These are phyloP conservation scores for Neurospora sp. DNA, from an alignment of 495 filamentous ascomycete genomes.

Conservation along the genomic window DNA sequence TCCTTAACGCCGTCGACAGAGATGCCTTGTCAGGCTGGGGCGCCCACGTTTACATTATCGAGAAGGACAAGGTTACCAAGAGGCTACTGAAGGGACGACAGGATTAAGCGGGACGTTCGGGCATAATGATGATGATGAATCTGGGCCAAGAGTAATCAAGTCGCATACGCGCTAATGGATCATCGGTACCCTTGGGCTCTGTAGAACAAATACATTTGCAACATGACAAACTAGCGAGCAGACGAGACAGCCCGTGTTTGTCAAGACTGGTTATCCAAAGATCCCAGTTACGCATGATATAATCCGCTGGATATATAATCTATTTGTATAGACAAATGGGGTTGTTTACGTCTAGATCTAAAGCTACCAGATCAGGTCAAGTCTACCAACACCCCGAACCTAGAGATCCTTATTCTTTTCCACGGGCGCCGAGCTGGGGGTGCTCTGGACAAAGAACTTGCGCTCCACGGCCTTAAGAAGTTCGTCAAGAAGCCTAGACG, in stretches of 20 bases:
- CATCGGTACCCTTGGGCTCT: not conserved
- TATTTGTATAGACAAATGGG: not conserved
- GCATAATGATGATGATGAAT: not conserved
- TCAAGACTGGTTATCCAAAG: not conserved
- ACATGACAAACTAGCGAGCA: not conserved
- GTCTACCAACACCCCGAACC: not conserved
- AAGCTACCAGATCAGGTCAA: not conserved
- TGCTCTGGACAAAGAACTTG: constrained; percentile 39
- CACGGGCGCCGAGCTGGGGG: constrained; percentile 14
- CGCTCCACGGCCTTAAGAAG: constrained; percentile 75
- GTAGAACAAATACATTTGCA: not conserved
- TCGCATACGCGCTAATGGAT: not conserved
- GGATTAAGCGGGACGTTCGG: constrained; percentile 30
- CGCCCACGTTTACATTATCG: constrained; percentile 96
- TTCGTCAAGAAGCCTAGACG: constrained; percentile 74
- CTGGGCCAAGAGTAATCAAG: not conserved
- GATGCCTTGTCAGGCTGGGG: constrained; percentile 97
- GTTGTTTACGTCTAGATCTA: not conserved
- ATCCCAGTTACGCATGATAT: not conserved
- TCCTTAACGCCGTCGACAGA: constrained; percentile 90
- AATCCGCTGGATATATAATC: not conserved
- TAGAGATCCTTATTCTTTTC: constrained; percentile 32
- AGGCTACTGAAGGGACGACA: constrained; percentile 82
- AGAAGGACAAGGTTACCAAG: constrained; percentile 99
- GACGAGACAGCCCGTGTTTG: not conserved